Conservation (phyloP, 2,329 filamentous ascomycete genomes). For the Talaromyces verruculosus region DNA sequence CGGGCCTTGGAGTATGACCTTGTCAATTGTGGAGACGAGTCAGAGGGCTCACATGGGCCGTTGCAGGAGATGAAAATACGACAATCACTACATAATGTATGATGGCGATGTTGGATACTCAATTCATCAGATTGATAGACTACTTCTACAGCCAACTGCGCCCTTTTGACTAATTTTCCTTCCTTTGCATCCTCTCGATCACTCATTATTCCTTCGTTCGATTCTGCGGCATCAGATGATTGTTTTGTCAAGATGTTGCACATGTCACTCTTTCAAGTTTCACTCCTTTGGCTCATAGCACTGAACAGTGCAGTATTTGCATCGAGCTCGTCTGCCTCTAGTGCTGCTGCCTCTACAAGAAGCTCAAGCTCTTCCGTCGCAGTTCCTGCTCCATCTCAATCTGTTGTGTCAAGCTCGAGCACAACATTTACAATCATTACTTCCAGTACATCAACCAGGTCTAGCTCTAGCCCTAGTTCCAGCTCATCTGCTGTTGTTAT, state of each 20-base stretch:
- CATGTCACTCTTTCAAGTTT: background rate
- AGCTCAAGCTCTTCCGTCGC: background rate
- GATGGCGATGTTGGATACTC: background rate
- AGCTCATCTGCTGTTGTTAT: background rate
- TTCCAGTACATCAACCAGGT: background rate
- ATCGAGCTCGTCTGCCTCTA: background rate
- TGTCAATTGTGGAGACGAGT: background rate
- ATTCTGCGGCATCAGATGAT: background rate
- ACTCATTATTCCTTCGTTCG: no score
- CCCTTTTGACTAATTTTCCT: no score
- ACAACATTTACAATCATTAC: background rate
- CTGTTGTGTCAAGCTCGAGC: slow-evolving; percentile 2
- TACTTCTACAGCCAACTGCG: no score
- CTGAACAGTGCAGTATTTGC: background rate
- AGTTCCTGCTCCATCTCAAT: background rate
- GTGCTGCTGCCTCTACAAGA: background rate
- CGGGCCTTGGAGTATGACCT: background rate
- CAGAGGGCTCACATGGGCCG: background rate
- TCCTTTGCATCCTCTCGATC: no score
- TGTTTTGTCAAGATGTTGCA: background rate
- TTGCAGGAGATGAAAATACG: background rate
- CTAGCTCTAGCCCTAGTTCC: background rate
- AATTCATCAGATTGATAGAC: no score
- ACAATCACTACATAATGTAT: background rate
- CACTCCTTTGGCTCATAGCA: background rate